These are phyloP conservation scores for Amphibolis antarctica DNA, from an alignment of 106 monocot species.

Conservation along the genomic window DNA sequence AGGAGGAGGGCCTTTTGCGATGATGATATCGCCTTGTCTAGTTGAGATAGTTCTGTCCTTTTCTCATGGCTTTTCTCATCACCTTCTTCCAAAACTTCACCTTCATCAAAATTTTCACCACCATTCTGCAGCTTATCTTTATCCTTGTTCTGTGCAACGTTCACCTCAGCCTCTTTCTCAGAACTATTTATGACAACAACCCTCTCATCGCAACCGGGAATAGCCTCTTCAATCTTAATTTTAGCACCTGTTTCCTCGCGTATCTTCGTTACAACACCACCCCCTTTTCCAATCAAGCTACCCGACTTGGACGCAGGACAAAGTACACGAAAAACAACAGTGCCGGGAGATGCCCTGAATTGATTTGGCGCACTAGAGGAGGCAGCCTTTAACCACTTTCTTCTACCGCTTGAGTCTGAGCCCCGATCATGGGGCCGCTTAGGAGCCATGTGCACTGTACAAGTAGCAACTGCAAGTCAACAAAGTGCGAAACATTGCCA, in stretches of 20 bases:
- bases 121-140: conserved; percentile 16
- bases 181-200: conserved; percentile 55
- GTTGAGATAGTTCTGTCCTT: conserved; percentile 23
- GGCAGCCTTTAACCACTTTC: conserved; percentile 63
- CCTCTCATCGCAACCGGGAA: conserved; percentile 68
- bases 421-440: conserved; percentile 60
- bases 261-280: conserved; percentile 64
- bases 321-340: conserved; percentile 51
- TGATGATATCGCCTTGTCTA: conserved; percentile 29
- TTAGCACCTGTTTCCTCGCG: conserved; percentile 72
- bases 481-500: no score
- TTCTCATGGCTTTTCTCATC: conserved; percentile 25
- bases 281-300: conserved; percentile 88
- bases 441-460: conserved; percentile 7
- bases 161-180: conserved; percentile 34
- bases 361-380: conserved; percentile 15
- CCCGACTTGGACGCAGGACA: conserved; percentile 73
- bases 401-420: conserved; percentile 38
- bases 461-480: no score
- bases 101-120: conserved; percentile 17
- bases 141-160: conserved; percentile 23
- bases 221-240: conserved; percentile 58
- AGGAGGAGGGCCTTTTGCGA: conserved; percentile 65
- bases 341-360: conserved; percentile 23
- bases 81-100: neutral